Evolutionary conservation across 1,284 basidiomycete species (phyloP), one percentile per base, ranked within the genome.

Genomic region (Ustilago esculenta): DNA sequence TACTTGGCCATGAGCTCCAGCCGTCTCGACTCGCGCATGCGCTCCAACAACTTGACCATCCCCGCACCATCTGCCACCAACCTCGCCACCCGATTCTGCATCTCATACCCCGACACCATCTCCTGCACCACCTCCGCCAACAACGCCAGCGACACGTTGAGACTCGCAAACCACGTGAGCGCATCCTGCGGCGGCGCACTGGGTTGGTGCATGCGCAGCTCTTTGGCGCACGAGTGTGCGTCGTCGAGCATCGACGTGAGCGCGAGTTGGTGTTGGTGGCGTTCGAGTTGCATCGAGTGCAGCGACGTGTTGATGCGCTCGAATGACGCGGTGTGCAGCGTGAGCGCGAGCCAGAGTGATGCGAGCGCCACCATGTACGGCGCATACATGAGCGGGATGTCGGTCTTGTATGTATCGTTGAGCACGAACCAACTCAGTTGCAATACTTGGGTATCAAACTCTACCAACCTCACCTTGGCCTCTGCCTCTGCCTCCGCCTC

Each of bases 381-480:
- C 0, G 95, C 93, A 77, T 98, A 90, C 30, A 96, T 84, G 10
- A 98, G 87, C 72, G 91, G 92, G 11, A 98, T 84, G 51, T 94
- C 90, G 1, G 92, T 92, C 46, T 92, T 89, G 81, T 94, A 98
- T 0, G 91, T 92, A 82, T 98, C 96, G 84, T 98, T 98, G 77
- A 98, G 89, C 69, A 97, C 88, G 81, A 94, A 93, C 92, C 85
- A 85, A 24, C 80, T 83, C 60, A 85, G 83, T 66, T 85, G 84
- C 50, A 85, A 66, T 2, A 84, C 82, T 11, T 81, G 80, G 56
- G 85, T 83, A 42, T 85, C 84, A 32, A 86, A 78, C 68, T 85
- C 83, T 65, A 80, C 81, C 51, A 84, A 72, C 6, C 80, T 49
- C 9, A 33, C 24, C 8, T 20, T 30, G 5, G 8, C 11, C 18